Conservation (phyloP, 2,329 filamentous ascomycete genomes). For the Curvularia eragrostidis region DNA sequence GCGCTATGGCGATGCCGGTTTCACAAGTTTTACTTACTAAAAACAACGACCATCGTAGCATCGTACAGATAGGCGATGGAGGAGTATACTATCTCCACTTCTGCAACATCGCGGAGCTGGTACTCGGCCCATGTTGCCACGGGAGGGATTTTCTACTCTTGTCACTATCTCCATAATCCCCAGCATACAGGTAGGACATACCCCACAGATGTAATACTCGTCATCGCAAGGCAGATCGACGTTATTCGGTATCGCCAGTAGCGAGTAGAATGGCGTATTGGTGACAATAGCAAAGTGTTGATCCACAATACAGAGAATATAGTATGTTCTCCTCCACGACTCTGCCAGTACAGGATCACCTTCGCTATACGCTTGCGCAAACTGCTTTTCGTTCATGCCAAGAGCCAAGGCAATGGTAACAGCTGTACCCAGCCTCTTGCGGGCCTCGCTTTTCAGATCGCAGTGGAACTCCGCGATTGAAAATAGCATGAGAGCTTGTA, state of each 20-base stretch:
- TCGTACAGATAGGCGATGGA: constrained; percentile 85
- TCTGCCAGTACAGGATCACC: constrained; percentile 76
- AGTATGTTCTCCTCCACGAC: constrained; percentile 87
- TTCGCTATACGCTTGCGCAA: constrained; percentile 67
- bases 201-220: constrained; percentile 61
- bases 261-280: constrained; percentile 69
- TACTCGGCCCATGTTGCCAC: constrained; percentile 70
- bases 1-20: background rate
- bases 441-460: constrained; percentile 70
- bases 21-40: constrained; percentile 50
- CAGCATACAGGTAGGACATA: constrained; percentile 23
- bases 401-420: constrained; percentile 76
- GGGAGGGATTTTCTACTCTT: constrained; percentile 40
- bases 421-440: constrained; percentile 70
- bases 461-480: constrained; percentile 81
- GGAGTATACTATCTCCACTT: constrained; percentile 74
- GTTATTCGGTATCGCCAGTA: constrained; percentile 68
- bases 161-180: constrained; percentile 1
- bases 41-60: constrained; percentile 72
- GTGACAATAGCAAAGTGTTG: constrained; percentile 81
- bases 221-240: constrained; percentile 84
- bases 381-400: constrained; percentile 76
- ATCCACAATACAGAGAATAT: constrained; percentile 77
- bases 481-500: constrained; percentile 79
- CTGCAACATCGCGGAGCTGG: constrained; percentile 74